Evolutionary conservation across 2,329 filamentous ascomycete species (phyloP).

Genomic region (Bipolaris gigantea): DNA sequence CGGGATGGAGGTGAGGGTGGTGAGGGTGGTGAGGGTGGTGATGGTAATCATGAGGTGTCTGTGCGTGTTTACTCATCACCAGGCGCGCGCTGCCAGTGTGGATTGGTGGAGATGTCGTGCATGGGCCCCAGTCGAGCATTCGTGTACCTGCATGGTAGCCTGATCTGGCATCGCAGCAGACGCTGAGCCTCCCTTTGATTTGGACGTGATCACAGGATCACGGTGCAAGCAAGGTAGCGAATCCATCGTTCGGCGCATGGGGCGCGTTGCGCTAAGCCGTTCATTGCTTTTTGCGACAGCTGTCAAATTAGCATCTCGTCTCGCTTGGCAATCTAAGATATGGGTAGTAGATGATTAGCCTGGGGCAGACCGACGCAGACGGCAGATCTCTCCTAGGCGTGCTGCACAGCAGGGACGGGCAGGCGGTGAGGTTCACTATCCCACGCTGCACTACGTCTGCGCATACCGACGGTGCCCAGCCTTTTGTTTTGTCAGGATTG

Average conservation of each 20-base stretch:
- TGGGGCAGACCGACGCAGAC: not conserved
- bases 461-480: not conserved
- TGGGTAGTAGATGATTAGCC: slow-evolving; percentile 5
- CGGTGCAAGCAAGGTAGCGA: slow-evolving; percentile 14
- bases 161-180: slow-evolving; percentile 13
- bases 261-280: slow-evolving; percentile 16
- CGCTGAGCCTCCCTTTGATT: slow-evolving; percentile 10
- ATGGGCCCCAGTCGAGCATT: slow-evolving; percentile 11
- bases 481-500: not conserved
- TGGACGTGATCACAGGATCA: slow-evolving; percentile 10
- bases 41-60: not conserved
- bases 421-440: slow-evolving; percentile 7
- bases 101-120: slow-evolving; percentile 11
- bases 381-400: slow-evolving; percentile 4
- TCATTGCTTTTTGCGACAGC: slow-evolving; percentile 13
- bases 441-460: not conserved
- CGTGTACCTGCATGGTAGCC: slow-evolving; percentile 14
- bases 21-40: not conserved
- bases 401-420: not conserved
- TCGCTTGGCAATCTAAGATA: slow-evolving; percentile 3
- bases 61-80: slow-evolving; percentile 9
- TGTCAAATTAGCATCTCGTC: slow-evolving; percentile 9
- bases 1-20: not conserved
- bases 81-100: slow-evolving; percentile 11
- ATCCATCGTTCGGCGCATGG: slow-evolving; percentile 18